Evolutionary conservation across 768 basidiomycete genomes (phyloP).

Genomic region (Suillus luteus): DNA sequence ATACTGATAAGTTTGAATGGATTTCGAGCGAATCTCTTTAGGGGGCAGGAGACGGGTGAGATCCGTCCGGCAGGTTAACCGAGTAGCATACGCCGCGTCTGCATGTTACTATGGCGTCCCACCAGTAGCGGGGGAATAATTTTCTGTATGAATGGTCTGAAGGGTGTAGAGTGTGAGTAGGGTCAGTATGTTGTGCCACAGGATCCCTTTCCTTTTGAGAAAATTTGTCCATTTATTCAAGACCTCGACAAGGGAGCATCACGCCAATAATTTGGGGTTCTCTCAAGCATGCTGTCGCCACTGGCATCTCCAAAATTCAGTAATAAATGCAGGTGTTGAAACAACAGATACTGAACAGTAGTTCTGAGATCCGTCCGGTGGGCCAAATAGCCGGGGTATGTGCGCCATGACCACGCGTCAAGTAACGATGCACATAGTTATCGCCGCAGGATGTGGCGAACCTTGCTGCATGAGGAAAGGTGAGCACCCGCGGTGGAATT

Average conservation of each 20-base stretch:
- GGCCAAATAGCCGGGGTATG: neutral
- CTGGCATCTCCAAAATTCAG: neutral
- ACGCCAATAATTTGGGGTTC: neutral
- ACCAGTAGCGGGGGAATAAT: neutral
- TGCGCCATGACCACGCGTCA: neutral
- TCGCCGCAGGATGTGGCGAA: neutral
- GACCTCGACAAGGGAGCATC: neutral
- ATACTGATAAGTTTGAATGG: neutral
- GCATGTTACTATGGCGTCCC: neutral
- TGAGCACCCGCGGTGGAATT: neutral
- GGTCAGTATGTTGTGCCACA: neutral
- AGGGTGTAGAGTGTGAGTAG: neutral
- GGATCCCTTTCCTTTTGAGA: neutral
- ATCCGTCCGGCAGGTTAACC: slow-evolving; percentile 4
- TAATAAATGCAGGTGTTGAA: neutral
- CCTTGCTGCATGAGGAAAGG: slow-evolving; percentile 1
- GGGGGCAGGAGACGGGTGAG: neutral
- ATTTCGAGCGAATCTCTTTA: neutral
- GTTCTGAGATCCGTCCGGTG: neutral
- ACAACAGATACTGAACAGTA: neutral
- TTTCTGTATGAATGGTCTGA: neutral
- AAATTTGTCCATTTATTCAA: neutral
- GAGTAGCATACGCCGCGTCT: neutral
- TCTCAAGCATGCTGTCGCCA: neutral
- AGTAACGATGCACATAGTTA: neutral